Evolutionary conservation across 2,329 filamentous ascomycete species (phyloP).

Genomic region (Zymoseptoria ardabiliae): DNA sequence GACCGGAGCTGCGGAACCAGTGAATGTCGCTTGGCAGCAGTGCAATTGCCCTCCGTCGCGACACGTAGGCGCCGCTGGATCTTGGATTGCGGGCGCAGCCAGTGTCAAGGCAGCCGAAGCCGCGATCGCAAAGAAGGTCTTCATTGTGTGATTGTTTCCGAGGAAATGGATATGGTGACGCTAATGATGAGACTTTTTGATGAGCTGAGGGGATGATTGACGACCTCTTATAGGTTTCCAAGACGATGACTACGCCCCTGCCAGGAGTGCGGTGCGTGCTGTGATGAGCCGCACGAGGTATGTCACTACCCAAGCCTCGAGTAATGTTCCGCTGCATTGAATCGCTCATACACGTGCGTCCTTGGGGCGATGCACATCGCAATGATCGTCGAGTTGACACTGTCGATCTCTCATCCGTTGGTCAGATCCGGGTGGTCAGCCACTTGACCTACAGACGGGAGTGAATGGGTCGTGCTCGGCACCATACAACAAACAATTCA

Average conservation of each 20-base stretch:
- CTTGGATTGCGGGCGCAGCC: background rate
- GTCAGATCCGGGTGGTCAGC: too few relatives aligned
- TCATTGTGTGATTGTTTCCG: background rate
- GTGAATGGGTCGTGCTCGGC: too few relatives aligned
- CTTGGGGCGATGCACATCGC: background rate
- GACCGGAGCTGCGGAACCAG: conserved; percentile 6
- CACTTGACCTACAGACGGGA: too few relatives aligned
- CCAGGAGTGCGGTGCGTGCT: background rate
- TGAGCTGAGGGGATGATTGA: background rate
- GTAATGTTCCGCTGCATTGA: background rate
- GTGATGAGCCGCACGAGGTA: background rate
- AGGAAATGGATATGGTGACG: too few relatives aligned
- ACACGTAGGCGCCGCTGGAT: conserved; percentile 2
- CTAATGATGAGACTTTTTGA: background rate
- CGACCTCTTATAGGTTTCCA: background rate
- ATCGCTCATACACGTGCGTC: background rate
- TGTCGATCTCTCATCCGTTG: too few relatives aligned
- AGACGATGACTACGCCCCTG: too few relatives aligned
- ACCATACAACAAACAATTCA: too few relatives aligned
- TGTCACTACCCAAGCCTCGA: background rate
- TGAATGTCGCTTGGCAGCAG: conserved; percentile 12
- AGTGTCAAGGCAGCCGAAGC: background rate
- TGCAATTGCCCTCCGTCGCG: conserved; percentile 15
- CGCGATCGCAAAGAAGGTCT: background rate
- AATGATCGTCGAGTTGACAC: too few relatives aligned